Conservation (phyloP, 2,329 filamentous ascomycete genomes). For the Fusarium tupiense region DNA sequence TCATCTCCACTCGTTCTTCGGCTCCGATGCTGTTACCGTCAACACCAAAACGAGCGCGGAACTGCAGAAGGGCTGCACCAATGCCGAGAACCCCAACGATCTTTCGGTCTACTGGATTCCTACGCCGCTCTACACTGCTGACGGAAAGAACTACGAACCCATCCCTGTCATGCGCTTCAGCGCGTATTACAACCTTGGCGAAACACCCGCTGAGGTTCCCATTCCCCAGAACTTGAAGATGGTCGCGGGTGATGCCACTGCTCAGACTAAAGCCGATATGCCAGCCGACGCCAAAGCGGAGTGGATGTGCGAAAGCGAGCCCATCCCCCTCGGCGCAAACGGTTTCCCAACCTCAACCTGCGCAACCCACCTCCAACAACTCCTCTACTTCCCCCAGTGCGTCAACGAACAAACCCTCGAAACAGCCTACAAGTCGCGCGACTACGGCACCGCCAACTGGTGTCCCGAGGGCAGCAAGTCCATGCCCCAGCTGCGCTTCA, state of each 20-base stretch:
- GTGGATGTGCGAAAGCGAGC: constrained; percentile 48
- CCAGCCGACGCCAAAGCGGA: constrained; percentile 43
- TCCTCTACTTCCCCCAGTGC: constrained; percentile 40
- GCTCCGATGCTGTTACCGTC: constrained; percentile 46
- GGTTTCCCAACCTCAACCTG: constrained; percentile 34
- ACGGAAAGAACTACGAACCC: constrained; percentile 45
- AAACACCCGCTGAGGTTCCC: constrained; percentile 51
- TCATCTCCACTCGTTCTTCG: constrained; percentile 51
- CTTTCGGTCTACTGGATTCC: constrained; percentile 58
- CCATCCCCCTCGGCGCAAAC: constrained; percentile 34
- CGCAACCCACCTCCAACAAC: constrained; percentile 30
- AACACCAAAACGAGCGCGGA: constrained; percentile 43
- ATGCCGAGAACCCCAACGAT: constrained; percentile 58
- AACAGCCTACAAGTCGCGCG: constrained; percentile 33
- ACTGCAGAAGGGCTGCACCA: constrained; percentile 56
- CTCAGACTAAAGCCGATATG: constrained; percentile 19
- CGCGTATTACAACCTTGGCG: constrained; percentile 56
- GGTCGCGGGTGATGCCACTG: constrained; percentile 52
- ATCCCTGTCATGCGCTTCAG: constrained; percentile 52
- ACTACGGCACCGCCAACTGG: constrained; percentile 40
- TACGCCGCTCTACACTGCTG: constrained; percentile 51
- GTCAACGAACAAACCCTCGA: constrained; percentile 38
- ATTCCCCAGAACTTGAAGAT: constrained; percentile 56
- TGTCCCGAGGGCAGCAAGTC: constrained; percentile 56
- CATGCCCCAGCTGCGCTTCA: constrained; percentile 59